Conservation (phyloP, 306 rosid genomes). For the Pterocarpus santalinus region DNA sequence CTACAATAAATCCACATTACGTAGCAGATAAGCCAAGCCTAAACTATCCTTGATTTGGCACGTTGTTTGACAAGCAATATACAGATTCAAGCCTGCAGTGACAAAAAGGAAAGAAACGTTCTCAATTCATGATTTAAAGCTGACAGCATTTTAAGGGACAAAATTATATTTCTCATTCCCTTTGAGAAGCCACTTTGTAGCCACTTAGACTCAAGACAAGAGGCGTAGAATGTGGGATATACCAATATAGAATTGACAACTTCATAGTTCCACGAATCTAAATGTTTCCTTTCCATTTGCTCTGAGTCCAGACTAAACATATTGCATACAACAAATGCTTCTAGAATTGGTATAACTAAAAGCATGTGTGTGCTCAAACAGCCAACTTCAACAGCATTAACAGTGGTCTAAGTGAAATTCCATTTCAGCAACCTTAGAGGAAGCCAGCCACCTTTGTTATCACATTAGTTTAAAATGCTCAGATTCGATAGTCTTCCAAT, state of each 20-base stretch:
- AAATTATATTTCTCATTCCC: conserved; percentile 23
- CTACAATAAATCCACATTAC: background rate
- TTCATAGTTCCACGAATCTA: conserved; percentile 14
- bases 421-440: conserved; percentile 6
- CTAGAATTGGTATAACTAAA: conserved; percentile 19
- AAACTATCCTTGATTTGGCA: background rate
- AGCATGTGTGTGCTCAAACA: background rate
- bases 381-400: background rate
- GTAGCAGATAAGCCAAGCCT: background rate
- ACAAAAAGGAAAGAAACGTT: background rate
- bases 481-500: background rate
- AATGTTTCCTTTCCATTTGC: background rate
- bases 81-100: conserved; percentile 10
- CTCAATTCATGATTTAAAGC: conserved; percentile 11
- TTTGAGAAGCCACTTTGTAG: background rate
- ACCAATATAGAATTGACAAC: background rate
- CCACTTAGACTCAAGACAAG: background rate
- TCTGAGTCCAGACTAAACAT: conserved; percentile 3
- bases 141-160: conserved; percentile 8
- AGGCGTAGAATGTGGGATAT: conserved; percentile 6
- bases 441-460: conserved; percentile 17
- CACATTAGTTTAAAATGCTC: background rate
- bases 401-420: conserved; percentile 3
- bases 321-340: background rate
- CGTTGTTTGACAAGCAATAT: conserved; percentile 8